Evolutionary conservation across 805 yeast species (phyloP).

Genomic region (Candida takata): DNA sequence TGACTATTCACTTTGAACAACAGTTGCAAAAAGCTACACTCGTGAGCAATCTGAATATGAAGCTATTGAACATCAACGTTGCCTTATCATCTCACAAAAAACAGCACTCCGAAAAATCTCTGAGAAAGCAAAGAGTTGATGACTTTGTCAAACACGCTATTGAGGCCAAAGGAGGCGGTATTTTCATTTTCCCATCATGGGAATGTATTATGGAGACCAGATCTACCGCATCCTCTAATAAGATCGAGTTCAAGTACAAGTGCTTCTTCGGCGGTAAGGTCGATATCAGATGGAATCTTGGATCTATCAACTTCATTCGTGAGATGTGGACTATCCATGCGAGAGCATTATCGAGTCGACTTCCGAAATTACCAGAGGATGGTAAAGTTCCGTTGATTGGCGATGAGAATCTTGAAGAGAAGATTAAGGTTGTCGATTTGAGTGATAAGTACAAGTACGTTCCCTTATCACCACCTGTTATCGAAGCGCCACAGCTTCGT

Average conservation of each 20-base stretch:
- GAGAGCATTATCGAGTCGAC: constrained; percentile 59
- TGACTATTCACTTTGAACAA: constrained; percentile 47
- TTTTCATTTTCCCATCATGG: constrained; percentile 74
- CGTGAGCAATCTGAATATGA: constrained; percentile 49
- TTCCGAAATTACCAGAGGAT: constrained; percentile 26
- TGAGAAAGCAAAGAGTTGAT: constrained; percentile 39
- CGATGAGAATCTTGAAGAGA: constrained; percentile 31
- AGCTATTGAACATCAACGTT: constrained; percentile 55
- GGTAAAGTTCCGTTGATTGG: constrained; percentile 21
- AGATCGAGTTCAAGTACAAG: constrained; percentile 59
- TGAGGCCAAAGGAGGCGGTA: constrained; percentile 69
- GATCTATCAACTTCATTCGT: constrained; percentile 80
- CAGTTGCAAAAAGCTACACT: constrained; percentile 32
- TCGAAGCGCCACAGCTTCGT: constrained; percentile 82
- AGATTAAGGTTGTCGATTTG: constrained; percentile 40
- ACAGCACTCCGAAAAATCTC: constrained; percentile 43
- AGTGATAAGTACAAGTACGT: constrained; percentile 46
- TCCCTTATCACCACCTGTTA: constrained; percentile 68
- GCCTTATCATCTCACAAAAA: constrained; percentile 57
- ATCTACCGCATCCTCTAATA: constrained; percentile 44
- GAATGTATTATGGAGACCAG: constrained; percentile 68
- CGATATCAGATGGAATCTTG: constrained; percentile 89
- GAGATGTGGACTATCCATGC: constrained; percentile 91
- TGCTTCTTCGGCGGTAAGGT: constrained; percentile 85
- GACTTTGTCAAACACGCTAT: constrained; percentile 50